Conservation (phyloP, 192 early-diverging fungal species). For the Podila clonocystis region DNA sequence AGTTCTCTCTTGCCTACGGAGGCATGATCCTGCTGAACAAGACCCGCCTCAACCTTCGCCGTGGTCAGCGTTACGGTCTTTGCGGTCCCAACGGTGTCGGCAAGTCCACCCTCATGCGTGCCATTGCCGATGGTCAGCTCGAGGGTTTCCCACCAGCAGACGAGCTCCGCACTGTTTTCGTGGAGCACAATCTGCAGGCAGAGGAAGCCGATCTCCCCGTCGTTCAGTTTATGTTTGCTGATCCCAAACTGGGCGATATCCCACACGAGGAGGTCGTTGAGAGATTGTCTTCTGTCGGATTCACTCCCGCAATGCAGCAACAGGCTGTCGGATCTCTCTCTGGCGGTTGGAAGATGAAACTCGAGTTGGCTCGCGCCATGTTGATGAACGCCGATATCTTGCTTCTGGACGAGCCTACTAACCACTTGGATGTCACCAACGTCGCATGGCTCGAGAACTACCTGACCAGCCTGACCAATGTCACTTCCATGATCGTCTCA, state of each 20-base stretch:
- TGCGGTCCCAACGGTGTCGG: constrained; percentile 82
- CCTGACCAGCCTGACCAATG: constrained; percentile 68
- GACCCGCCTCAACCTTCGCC: constrained; percentile 63
- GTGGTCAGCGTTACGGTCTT: constrained; percentile 82
- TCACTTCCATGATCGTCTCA: constrained; percentile 85
- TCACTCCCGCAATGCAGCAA: constrained; percentile 64
- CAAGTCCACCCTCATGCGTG: constrained; percentile 84
- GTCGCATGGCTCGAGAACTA: constrained; percentile 72
- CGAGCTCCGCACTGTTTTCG: constrained; percentile 78
- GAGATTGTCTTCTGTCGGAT: constrained; percentile 66
- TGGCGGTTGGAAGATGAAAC: constrained; percentile 91
- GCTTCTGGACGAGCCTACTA: constrained; percentile 85
- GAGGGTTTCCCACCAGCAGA: constrained; percentile 70
- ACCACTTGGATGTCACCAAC: constrained; percentile 77
- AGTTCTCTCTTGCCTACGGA: constrained; percentile 84
- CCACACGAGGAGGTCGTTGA: constrained; percentile 53
- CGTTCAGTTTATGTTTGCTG: constrained; percentile 70
- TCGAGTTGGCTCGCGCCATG: constrained; percentile 86
- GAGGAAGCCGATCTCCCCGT: constrained; percentile 73
- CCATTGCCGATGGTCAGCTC: constrained; percentile 82
- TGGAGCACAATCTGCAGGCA: constrained; percentile 77
- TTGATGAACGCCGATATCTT: constrained; percentile 83
- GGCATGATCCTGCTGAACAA: constrained; percentile 80
- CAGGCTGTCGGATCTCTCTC: constrained; percentile 76
- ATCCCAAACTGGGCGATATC: constrained; percentile 61